phyloP scores from a whole-genome alignment of 805 yeast genomes.

The Peterozyma xylosa region DNA sequence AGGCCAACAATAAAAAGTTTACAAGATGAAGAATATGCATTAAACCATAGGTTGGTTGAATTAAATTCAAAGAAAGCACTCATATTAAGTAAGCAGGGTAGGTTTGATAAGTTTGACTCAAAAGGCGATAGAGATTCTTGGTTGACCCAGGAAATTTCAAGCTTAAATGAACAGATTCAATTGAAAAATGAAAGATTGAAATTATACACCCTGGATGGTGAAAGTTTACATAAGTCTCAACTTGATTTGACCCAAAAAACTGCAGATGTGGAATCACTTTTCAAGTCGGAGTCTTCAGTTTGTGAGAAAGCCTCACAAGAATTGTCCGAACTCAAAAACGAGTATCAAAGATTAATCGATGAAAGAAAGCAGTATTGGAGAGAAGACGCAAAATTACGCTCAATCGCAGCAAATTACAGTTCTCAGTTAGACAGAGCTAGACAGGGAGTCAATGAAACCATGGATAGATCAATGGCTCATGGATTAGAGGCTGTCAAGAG shows the following conservation, averaged over 20 bases:
- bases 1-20: slow-evolving; percentile 35
- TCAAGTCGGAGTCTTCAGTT: slow-evolving; percentile 16
- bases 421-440: slow-evolving; percentile 52
- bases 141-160: slow-evolving; percentile 46
- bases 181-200: slow-evolving; percentile 9
- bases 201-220: slow-evolving; percentile 5
- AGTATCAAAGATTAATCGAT: slow-evolving; percentile 45
- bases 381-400: slow-evolving; percentile 57
- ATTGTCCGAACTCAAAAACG: slow-evolving; percentile 25
- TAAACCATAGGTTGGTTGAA: slow-evolving; percentile 31
- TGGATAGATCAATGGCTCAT: slow-evolving; percentile 61
- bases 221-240: slow-evolving; percentile 7
- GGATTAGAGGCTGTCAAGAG: slow-evolving; percentile 66
- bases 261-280: slow-evolving; percentile 23
- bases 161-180: slow-evolving; percentile 16
- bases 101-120: slow-evolving; percentile 50
- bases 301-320: slow-evolving; percentile 14
- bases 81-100: slow-evolving; percentile 64
- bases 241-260: slow-evolving; percentile 15
- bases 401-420: slow-evolving; percentile 45
- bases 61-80: slow-evolving; percentile 46
- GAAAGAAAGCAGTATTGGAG: slow-evolving; percentile 73
- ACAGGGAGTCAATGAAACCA: slow-evolving; percentile 58
- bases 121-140: slow-evolving; percentile 59
- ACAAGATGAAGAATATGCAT: slow-evolving; percentile 28